Evolutionary conservation across 2,329 filamentous ascomycete genomes (phyloP).

Genomic region (Fusarium siculi): DNA sequence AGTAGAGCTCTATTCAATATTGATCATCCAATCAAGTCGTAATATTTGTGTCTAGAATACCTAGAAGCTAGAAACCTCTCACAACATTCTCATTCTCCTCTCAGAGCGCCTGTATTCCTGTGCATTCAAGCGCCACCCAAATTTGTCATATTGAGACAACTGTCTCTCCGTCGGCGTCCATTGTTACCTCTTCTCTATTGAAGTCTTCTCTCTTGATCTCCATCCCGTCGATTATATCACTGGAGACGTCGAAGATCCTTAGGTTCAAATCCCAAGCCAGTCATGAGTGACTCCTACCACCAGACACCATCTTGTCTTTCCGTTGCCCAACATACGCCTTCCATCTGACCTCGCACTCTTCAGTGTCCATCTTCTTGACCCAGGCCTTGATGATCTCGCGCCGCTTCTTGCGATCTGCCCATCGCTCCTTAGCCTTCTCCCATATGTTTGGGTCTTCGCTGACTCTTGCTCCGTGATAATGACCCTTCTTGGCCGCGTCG

Average conservation of each 20-base stretch:
- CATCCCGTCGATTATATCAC: background rate
- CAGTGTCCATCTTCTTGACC: background rate
- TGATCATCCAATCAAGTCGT: background rate
- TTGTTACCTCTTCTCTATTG: background rate
- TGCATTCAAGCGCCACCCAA: background rate
- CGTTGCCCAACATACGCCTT: background rate
- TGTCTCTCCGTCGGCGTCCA: fast-evolving
- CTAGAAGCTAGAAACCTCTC: background rate
- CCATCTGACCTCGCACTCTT: background rate
- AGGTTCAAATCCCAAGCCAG: background rate
- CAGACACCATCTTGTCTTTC: background rate
- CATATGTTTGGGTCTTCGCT: no score
- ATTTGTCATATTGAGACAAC: fast-evolving
- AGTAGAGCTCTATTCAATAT: background rate
- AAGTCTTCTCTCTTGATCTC: background rate
- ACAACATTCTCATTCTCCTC: background rate
- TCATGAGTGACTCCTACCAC: background rate
- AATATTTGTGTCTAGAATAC: background rate
- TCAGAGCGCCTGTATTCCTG: background rate
- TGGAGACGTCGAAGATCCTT: background rate
- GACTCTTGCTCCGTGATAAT: no score
- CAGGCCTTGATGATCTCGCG: background rate
- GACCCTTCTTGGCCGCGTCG: no score
- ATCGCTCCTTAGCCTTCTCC: no score
- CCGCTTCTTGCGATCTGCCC: background rate